These are phyloP conservation scores for Globisporangium mamillatum DNA, from an alignment of 352 stramenopile genomes.

Conservation along the genomic window DNA sequence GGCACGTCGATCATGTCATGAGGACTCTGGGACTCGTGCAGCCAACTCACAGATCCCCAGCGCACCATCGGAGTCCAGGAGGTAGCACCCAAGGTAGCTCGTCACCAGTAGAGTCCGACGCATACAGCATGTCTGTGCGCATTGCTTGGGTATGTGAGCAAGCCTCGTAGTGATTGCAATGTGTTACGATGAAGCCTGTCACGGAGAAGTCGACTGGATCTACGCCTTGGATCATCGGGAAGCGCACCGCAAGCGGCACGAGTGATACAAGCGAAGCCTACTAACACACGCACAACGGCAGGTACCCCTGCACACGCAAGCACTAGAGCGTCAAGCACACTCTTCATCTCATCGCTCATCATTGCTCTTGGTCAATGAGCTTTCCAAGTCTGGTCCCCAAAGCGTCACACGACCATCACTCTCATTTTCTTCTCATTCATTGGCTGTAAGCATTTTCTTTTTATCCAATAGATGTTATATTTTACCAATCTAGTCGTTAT, in stretches of 20 bases:
- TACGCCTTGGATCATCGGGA: background rate
- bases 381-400: background rate
- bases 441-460: background rate
- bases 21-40: background rate
- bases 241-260: background rate
- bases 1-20: background rate
- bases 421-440: background rate
- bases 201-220: background rate
- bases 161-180: background rate
- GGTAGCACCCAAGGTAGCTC: background rate
- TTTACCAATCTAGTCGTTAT: background rate
- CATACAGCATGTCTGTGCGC: background rate
- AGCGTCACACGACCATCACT: slow-evolving; percentile 1
- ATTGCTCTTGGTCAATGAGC: background rate
- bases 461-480: background rate
- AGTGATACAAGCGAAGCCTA: too few species aligned
- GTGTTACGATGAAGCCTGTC: background rate
- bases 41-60: background rate
- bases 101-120: background rate
- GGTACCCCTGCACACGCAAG: too few species aligned
- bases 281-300: too few species aligned
- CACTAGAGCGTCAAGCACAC: too few species aligned
- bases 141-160: background rate
- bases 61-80: background rate
- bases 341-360: background rate